A percentile compares a stretch with the other conserved stretches of the same genome.
Evolutionary conservation across 768 basidiomycete genomes (phyloP).

Genomic region (Pulveroboletus sp.): DNA sequence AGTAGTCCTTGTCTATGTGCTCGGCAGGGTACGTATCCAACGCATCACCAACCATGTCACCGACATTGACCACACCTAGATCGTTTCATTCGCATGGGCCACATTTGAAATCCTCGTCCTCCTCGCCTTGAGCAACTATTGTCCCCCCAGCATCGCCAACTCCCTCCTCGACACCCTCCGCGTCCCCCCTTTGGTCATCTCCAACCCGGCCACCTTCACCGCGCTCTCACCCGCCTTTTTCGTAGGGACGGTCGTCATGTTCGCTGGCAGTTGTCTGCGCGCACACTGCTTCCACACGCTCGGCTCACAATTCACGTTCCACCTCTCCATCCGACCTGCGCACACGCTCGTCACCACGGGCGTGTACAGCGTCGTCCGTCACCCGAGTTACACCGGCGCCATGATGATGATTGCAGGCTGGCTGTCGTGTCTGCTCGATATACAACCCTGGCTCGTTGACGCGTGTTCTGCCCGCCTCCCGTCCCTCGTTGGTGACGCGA

Average conservation of each 20-base stretch:
- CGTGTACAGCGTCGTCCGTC: conserved; percentile 27
- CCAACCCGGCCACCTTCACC: neutral
- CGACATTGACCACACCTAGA: neutral
- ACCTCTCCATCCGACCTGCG: conserved; percentile 18
- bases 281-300: conserved; percentile 18
- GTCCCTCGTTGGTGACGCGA: neutral
- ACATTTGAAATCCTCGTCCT: conserved; percentile 6
- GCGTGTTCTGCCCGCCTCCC: neutral
- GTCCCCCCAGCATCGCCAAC: conserved; percentile 3
- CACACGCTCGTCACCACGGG: conserved; percentile 27
- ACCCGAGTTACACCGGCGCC: conserved; percentile 28
- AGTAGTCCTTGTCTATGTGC: neutral
- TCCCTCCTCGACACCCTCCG: neutral
- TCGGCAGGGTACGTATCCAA: neutral
- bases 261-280: conserved; percentile 16
- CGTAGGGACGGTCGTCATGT: conserved; percentile 1
- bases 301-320: conserved; percentile 25
- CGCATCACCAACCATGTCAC: too few relatives aligned
- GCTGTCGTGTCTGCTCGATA: conserved; percentile 5
- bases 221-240: conserved; percentile 12
- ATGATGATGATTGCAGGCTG: neutral
- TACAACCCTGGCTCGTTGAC: neutral
- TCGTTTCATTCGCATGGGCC: neutral
- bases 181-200: neutral
- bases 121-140: neutral